Evolutionary conservation across 192 early-diverging fungal species (phyloP), one percentile per base, ranked within the genome.

Genomic region (Glomus cerebriforme): DNA sequence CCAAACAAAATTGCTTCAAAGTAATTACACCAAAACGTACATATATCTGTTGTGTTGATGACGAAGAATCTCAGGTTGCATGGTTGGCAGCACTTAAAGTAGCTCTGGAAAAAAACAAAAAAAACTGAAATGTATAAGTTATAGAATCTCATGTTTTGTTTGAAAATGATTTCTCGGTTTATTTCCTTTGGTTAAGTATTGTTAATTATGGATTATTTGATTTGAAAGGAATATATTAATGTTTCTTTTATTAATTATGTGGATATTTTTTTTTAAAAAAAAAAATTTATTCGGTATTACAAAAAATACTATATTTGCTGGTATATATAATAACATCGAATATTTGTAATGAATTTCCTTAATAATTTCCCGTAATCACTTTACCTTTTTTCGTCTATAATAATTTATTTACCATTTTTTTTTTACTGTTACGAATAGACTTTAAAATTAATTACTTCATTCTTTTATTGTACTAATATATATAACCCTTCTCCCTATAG

Each of bases 81-180:
- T 90, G 89, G 87, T 79, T 90, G 19, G 83, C 87, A 59, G 86
- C 87, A 0, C 79, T 90, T 3, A 81, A 81, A 67, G 83, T 87
- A 13, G 89, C 74, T 12, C 39, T 76, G 24, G 63, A 6, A 17
- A 76, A 63, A 43, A 45, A 24, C 31, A 76, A 64, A 63, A 60
- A 64, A 59, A 74, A 74, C 7, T 35, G 22, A 35, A 69, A 19
- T 9, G 35, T 8, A 3, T 15, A 0, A 54, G 17, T 1, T 19
- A 43, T 10, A 43, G 10, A 43, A 43, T 2, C 1, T 43, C 10
- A 43, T 43, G 10, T 35, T 9, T 5, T 39, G 37, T 39, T 39
- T 9, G 37, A 39, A 10, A 43, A 10, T 12, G 10, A 7, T 8
- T 2, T 2, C 17, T 19, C 47, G 5, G 2, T 54, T 54, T 54